phyloP scores from a whole-genome alignment of 78 protist species.

The Reticulomyxa filosa region DNA sequence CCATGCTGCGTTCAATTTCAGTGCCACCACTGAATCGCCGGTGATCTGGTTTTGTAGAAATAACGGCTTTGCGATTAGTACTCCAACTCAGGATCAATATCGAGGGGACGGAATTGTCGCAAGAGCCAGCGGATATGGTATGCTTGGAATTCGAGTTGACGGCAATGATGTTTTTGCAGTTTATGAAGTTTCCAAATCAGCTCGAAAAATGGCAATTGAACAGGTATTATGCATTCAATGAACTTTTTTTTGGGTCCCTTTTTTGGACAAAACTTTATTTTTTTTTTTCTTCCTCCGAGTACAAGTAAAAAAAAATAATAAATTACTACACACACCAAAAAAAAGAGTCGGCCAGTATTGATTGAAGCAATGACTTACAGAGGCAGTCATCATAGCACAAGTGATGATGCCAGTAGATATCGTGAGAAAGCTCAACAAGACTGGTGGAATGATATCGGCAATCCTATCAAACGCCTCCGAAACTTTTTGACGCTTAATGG shows the following conservation, averaged over 20 bases:
- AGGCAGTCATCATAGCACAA: constrained; percentile 73
- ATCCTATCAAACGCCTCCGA: constrained; percentile 6
- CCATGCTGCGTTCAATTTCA: constrained; percentile 81
- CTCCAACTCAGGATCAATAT: constrained; percentile 79
- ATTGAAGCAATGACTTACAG: constrained; percentile 36
- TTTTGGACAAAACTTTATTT: background rate
- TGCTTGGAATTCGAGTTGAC: constrained; percentile 66
- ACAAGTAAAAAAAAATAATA: background rate
- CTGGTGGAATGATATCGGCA: constrained; percentile 15
- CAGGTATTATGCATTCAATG: background rate
- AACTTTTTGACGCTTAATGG: constrained; percentile 1
- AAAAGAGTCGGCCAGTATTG: constrained; percentile 34
- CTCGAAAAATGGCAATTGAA: constrained; percentile 30
- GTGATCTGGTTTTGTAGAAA: constrained; percentile 82
- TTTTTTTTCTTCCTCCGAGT: background rate
- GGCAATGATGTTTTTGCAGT: constrained; percentile 86
- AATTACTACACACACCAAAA: background rate
- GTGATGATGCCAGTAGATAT: constrained; percentile 75
- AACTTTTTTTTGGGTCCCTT: background rate
- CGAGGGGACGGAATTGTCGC: constrained; percentile 14
- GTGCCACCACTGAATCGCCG: constrained; percentile 49
- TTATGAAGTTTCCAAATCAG: constrained; percentile 44
- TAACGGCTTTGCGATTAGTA: constrained; percentile 85
- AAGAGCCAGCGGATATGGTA: constrained; percentile 65
- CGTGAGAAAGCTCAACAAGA: constrained; percentile 44